phyloP scores from a whole-genome alignment of 164 flowering plant species.

The Santalum album region DNA sequence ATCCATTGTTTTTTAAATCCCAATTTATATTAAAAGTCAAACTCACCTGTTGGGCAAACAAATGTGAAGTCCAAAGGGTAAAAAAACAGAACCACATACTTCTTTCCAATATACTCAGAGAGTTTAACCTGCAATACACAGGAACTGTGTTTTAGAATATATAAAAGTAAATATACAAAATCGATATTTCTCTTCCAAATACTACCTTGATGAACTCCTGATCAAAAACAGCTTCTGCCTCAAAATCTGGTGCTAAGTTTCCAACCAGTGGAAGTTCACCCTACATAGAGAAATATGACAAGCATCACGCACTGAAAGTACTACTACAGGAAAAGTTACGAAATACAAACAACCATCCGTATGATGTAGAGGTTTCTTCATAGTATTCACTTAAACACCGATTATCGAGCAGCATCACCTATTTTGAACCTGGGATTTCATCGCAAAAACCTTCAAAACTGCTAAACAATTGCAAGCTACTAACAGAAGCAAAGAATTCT shows the following conservation, averaged over 20 bases:
- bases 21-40: background rate
- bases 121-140: constrained; percentile 91
- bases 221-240: constrained; percentile 98
- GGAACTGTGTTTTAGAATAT: too few relatives aligned
- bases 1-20: background rate
- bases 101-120: constrained; percentile 93
- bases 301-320: too few relatives aligned
- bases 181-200: too few relatives aligned
- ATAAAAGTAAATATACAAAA: background rate
- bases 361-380: too few relatives aligned
- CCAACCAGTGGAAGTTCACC: constrained; percentile 80
- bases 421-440: too few relatives aligned
- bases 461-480: too few relatives aligned
- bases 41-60: constrained; percentile 96
- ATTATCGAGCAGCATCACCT: too few relatives aligned
- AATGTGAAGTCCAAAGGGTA: constrained; percentile 97
- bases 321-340: too few relatives aligned
- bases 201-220: constrained; percentile 97
- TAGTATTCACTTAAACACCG: too few relatives aligned
- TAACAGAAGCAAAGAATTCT: too few relatives aligned
- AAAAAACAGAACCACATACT: constrained; percentile 95
- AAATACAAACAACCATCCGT: too few relatives aligned
- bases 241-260: constrained; percentile 89
- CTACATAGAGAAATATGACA: constrained; percentile 17
- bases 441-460: too few relatives aligned